Percentiles rank a stretch among this genome's conserved stretches.
Evolutionary conservation across 2,329 filamentous ascomycete genomes (phyloP).

Genomic region (Thielaviopsis punctulata): DNA sequence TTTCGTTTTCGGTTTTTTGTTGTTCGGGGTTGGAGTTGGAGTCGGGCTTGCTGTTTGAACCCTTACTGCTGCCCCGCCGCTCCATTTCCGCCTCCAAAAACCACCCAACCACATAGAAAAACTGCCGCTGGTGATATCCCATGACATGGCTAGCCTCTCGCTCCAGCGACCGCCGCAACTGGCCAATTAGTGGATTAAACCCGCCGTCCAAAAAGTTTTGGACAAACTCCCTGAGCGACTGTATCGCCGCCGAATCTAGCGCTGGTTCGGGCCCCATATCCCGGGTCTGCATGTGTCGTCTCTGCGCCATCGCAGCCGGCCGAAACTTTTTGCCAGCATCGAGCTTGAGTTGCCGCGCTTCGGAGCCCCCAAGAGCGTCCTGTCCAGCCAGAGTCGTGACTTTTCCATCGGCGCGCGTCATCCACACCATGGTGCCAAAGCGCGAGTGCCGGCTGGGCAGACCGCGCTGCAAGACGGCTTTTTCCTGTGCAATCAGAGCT

Average conservation of each 20-base stretch:
- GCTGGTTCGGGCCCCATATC: conserved; percentile 61
- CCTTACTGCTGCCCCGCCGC: conserved; percentile 46
- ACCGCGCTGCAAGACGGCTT: conserved; percentile 59
- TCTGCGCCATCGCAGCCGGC: conserved; percentile 49
- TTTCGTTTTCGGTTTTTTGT: conserved; percentile 29
- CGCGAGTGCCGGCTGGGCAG: conserved; percentile 79
- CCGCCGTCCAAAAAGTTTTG: conserved; percentile 88
- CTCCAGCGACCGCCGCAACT: conserved; percentile 77
- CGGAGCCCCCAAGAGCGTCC: conserved; percentile 57
- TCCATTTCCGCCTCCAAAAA: conserved; percentile 74
- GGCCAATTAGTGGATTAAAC: conserved; percentile 80
- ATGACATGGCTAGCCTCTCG: conserved; percentile 71
- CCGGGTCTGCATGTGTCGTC: conserved; percentile 44
- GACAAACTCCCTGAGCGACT: conserved; percentile 64
- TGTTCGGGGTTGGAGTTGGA: too few species aligned
- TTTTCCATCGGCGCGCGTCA: conserved; percentile 72
- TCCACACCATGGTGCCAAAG: conserved; percentile 95
- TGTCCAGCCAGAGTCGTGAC: conserved; percentile 80
- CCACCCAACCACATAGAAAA: conserved; percentile 86
- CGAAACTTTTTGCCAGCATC: conserved; percentile 83
- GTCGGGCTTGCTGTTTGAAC: too few species aligned
- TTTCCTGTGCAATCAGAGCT: conserved; percentile 62
- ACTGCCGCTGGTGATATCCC: conserved; percentile 63
- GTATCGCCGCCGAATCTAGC: conserved; percentile 56
- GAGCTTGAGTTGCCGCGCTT: conserved; percentile 68